Base-by-base conservation (phyloP, 805 yeast species). In the Ogataea trehalophila region DNA sequence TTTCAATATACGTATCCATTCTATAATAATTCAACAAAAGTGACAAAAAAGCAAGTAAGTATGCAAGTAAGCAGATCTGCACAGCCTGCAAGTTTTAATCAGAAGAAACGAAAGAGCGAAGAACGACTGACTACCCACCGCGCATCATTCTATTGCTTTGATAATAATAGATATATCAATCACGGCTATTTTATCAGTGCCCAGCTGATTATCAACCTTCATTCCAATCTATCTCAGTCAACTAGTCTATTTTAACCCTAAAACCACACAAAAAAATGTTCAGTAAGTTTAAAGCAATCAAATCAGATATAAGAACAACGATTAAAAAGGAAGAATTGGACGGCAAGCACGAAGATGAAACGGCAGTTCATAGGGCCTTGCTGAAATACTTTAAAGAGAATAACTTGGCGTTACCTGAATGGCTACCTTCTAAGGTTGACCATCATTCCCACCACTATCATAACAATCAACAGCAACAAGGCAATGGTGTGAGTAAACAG, bases 251-350 rank as follows among this genome's bases (percentile, higher is more conserved):
- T 8, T 26, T 9, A 3, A 26, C 31, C 1, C 3, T 26, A 26
- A 5, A 26, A 26, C 31, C 9, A 11, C 31, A n/a, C 31, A 9
- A 5, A 26, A 11, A 26, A 15, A 58, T 58, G 53, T 54, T 62
- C n/a, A 55, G 57, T 20, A 55, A 46, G 33, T 44, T 62, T 31
- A 59, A 56, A 37, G 60, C 54, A 20, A 18, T 56, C 14, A 51
- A 56, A 4, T 39, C 57, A 0, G 61, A 57, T 14, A 47, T 57
- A 17, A 57, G 54, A 39, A 47, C 59, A 3, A 42, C 43, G 29
- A 40, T 54, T 47, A 48, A 66, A 67, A 50, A 52, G n/a, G 60
- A 58, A 38, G 72, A 68, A 40, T 54, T 56, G n/a, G 72, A 67
- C 48, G 70, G 71, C 5, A 58, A 52, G 16, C 48, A 54, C 1